Percentiles rank a stretch among this genome's conserved stretches.
Evolutionary conservation across 345 rosid species (phyloP).

Genomic region (Aurinia saxatilis): DNA sequence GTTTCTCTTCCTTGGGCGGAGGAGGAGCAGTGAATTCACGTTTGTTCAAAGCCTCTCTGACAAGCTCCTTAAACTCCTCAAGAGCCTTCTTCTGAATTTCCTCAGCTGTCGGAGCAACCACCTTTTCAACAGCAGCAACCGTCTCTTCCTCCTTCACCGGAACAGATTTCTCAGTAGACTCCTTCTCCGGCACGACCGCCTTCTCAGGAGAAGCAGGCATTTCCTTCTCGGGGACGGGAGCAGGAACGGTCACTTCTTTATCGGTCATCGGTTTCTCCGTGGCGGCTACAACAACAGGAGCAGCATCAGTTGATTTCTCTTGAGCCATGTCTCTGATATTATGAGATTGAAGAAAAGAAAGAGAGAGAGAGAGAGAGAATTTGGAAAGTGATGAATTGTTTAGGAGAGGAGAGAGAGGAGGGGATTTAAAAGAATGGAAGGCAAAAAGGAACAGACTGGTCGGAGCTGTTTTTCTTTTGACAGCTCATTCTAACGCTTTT

Average conservation of each 20-base stretch:
- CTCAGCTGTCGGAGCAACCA: slow-evolving; percentile 36
- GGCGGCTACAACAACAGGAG: background rate
- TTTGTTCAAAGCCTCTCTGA: slow-evolving; percentile 50
- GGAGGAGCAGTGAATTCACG: slow-evolving; percentile 43
- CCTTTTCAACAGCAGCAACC: slow-evolving; percentile 19
- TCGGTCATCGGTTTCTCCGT: slow-evolving; percentile 21
- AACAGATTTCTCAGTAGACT: background rate
- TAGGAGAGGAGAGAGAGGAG: background rate
- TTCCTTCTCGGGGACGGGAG: slow-evolving; percentile 34
- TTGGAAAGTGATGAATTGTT: background rate
- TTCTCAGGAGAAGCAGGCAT: slow-evolving; percentile 19
- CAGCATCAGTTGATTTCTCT: slow-evolving; percentile 32
- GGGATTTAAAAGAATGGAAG: background rate
- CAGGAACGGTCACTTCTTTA: slow-evolving; percentile 19
- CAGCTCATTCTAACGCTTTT: slow-evolving; percentile 30
- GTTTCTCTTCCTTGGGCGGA: slow-evolving; percentile 20
- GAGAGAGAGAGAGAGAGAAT: slow-evolving; percentile 8
- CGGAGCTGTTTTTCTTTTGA: slow-evolving; percentile 24
- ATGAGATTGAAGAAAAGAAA: no score
- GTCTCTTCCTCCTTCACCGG: slow-evolving; percentile 18
- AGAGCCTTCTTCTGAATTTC: slow-evolving; percentile 49
- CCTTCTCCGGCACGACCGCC: slow-evolving; percentile 32
- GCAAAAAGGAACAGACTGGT: slow-evolving; percentile 27
- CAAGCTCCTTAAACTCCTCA: slow-evolving; percentile 48
- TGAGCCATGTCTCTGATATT: slow-evolving; percentile 47